Base-by-base conservation (phyloP, 805 yeast species). In the Wickerhamiella spandovensis region DNA sequence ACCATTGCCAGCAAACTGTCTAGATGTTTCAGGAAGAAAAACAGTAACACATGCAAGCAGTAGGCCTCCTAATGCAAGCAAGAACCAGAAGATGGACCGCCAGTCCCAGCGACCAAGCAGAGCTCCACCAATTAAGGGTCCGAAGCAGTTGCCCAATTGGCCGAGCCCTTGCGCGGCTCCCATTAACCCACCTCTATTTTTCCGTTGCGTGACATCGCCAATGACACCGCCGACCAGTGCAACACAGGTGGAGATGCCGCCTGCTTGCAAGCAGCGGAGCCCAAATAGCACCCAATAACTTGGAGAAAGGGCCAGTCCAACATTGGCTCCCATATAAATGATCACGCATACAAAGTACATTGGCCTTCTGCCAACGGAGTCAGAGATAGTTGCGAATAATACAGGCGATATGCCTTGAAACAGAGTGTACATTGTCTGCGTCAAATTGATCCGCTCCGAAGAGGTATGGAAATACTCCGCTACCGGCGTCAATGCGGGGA, bases 381-480 rank as follows among this genome's bases (percentile, higher is more conserved):
- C 96, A 0, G 90, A 83, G 20, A 84, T 57, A 3, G 79, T 72
- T 0, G 86, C 82, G 61, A 81, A 72, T 15, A 84, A 61, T 1
- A 83, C 73, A 0, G 96, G 96, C 0, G 84, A 66, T 0, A 84
- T 51, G 2, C 94, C 95, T 66, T 87, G 96, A 49, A 82, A 73
- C 9, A 84, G 62, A 48, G 84, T 72, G 58, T 86, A 87, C 0
- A 84, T 79, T 1, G 86, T 88, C 32, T 87, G 82, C 0, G 92
- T 77, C 17, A 83, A 59, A 59, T 86, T 84, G 48, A 79, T 77
- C 48, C 71, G 65, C 49, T 78, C 81, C 45, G 77, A 76, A 2
- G 78, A 58, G 5, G 81, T 74, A 43, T 72, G 46, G 57, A 87
- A 84, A 28, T 77, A 64, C 0, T 63, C 54, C 46, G 79, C 76